Conservation (phyloP, 306 rosid species). For the Quercus cerris region DNA sequence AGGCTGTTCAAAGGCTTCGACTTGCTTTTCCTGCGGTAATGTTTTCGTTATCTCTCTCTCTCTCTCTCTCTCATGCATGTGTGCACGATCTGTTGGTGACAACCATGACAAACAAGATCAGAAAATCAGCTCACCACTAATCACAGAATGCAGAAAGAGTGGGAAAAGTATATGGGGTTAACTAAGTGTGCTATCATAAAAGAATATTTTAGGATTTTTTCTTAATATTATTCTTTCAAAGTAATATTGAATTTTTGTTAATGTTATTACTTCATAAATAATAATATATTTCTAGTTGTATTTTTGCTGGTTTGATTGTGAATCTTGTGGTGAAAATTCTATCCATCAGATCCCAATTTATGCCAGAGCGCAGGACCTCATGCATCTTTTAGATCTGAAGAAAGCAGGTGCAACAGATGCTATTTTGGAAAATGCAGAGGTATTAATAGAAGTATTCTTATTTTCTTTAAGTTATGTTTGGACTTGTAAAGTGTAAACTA, state of each 20-base stretch:
- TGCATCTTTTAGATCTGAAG: constrained; percentile 86
- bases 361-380: constrained; percentile 84
- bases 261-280: not conserved
- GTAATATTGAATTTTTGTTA: not conserved
- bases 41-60: constrained; percentile 20
- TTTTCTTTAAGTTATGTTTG: constrained; percentile 10
- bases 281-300: not conserved
- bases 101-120: not conserved
- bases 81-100: not conserved
- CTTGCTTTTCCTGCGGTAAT: constrained; percentile 76
- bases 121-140: not conserved
- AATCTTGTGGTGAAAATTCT: constrained; percentile 23
- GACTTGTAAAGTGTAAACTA: not conserved
- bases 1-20: constrained; percentile 85
- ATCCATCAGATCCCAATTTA: constrained; percentile 78
- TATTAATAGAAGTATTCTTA: constrained; percentile 10
- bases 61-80: no score
- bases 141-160: not conserved
- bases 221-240: not conserved
- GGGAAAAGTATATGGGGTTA: not conserved
- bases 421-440: constrained; percentile 92
- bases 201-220: not conserved
- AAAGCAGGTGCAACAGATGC: constrained; percentile 94
- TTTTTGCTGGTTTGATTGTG: constrained; percentile 19
- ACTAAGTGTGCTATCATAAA: not conserved